Conservation (phyloP, 78 protist species). For the Polysphondylium violaceum region DNA sequence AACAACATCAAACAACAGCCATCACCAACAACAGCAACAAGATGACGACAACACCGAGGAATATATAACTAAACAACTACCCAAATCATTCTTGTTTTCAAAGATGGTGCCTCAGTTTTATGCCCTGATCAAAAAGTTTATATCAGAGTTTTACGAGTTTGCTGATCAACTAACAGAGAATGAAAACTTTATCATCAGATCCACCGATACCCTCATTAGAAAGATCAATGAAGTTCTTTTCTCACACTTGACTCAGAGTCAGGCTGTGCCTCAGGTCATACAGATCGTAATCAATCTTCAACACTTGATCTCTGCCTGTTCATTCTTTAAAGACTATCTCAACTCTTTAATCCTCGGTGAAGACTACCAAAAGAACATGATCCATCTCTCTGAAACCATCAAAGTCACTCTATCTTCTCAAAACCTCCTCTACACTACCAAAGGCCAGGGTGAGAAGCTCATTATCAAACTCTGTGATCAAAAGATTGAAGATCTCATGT, state of each 20-base stretch:
- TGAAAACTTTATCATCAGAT: constrained; percentile 69
- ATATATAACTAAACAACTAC: neutral
- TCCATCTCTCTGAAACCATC: neutral
- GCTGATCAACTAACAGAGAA: constrained; percentile 69
- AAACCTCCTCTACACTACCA: constrained; percentile 48
- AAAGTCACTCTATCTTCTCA: constrained; percentile 38
- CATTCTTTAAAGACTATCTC: constrained; percentile 62
- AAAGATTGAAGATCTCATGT: constrained; percentile 68
- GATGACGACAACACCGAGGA: neutral
- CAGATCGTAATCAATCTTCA: constrained; percentile 60
- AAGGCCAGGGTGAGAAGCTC: constrained; percentile 55
- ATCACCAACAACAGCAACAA: neutral
- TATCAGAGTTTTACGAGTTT: constrained; percentile 79
- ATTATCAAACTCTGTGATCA: constrained; percentile 52
- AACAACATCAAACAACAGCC: neutral
- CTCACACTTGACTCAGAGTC: constrained; percentile 20
- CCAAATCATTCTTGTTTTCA: constrained; percentile 75
- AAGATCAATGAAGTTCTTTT: constrained; percentile 58
- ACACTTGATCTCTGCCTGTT: constrained; percentile 52
- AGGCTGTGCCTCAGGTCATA: constrained; percentile 64
- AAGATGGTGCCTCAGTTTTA: constrained; percentile 83
- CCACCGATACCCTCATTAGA: constrained; percentile 57
- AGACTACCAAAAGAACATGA: neutral
- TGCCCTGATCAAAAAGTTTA: constrained; percentile 55
- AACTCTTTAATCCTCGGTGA: constrained; percentile 52